These are phyloP conservation scores for Apiospora marii DNA, from an alignment of 2,329 filamentous ascomycete species.

Conservation along the genomic window DNA sequence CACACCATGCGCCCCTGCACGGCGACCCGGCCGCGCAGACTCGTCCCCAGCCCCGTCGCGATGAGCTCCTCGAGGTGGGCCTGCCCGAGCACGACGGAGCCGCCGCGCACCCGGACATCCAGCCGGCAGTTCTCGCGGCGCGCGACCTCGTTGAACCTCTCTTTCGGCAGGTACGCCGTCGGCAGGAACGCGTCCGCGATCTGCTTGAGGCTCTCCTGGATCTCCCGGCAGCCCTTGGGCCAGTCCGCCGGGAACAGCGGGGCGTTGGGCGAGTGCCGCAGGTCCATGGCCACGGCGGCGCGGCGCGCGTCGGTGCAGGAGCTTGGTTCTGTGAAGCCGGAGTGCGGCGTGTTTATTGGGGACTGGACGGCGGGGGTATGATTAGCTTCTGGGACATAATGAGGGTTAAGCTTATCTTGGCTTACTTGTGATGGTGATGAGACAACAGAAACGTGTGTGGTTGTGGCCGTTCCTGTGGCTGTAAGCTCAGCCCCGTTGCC, in stretches of 20 bases:
- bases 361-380: neutral
- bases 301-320: conserved; percentile 15
- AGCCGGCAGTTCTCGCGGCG: conserved; percentile 8
- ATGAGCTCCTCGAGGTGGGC: conserved; percentile 2
- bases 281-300: conserved; percentile 5
- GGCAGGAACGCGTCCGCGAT: conserved; percentile 21
- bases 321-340: neutral
- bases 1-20: conserved; percentile 23
- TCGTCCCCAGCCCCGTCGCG: neutral
- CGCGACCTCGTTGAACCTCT: conserved; percentile 13
- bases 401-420: neutral
- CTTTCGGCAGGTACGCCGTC: conserved; percentile 4
- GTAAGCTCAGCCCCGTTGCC: neutral
- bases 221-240: conserved; percentile 8
- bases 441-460: neutral
- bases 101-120: neutral
- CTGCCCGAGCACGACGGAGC: conserved; percentile 18
- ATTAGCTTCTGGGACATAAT: neutral
- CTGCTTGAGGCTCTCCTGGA: neutral
- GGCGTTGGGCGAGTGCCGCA: neutral
- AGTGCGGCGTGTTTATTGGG: neutral
- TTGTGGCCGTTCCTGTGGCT: neutral
- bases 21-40: neutral
- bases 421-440: conserved; percentile 11
- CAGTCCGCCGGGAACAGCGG: neutral